Evolutionary conservation across 2,329 filamentous ascomycete species (phyloP).

Genomic region (Huntiella abstrusa): DNA sequence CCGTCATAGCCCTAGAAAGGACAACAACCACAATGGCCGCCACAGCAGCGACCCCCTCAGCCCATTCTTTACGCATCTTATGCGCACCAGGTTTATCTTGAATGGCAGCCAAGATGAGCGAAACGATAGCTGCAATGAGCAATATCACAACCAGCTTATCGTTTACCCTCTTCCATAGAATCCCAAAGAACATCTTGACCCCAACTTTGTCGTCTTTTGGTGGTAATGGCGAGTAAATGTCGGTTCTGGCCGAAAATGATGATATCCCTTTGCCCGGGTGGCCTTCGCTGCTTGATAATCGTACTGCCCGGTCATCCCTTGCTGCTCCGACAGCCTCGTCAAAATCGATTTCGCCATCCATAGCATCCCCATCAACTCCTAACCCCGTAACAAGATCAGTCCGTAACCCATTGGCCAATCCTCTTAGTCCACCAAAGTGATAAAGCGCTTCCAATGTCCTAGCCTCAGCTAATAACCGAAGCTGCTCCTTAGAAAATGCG

Average conservation of each 20-base stretch:
- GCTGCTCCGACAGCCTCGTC: constrained; percentile 28
- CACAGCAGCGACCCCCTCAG: constrained; percentile 65
- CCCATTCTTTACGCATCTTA: constrained; percentile 50
- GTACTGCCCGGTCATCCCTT: constrained; percentile 17
- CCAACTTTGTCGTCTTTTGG: neutral
- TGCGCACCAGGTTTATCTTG: constrained; percentile 40
- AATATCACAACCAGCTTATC: constrained; percentile 61
- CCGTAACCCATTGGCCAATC: constrained; percentile 31
- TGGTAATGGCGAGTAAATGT: too few relatives aligned
- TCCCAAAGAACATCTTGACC: constrained; percentile 3
- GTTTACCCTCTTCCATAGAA: constrained; percentile 57
- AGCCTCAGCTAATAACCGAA: constrained; percentile 33
- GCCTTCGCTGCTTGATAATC: too few relatives aligned
- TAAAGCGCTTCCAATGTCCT: constrained; percentile 29
- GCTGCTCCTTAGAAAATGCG: constrained; percentile 33
- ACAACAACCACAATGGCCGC: constrained; percentile 61
- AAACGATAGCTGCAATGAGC: constrained; percentile 53
- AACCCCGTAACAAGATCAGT: constrained; percentile 29
- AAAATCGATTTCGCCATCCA: constrained; percentile 28
- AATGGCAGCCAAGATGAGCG: constrained; percentile 55
- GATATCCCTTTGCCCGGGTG: too few relatives aligned
- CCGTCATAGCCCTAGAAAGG: constrained; percentile 57
- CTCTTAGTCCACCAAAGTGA: constrained; percentile 32
- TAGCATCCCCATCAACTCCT: constrained; percentile 28
- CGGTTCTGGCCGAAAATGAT: too few relatives aligned